Base-by-base conservation (phyloP, 2,329 filamentous ascomycete genomes). In the Penicillium hesseltinei region DNA sequence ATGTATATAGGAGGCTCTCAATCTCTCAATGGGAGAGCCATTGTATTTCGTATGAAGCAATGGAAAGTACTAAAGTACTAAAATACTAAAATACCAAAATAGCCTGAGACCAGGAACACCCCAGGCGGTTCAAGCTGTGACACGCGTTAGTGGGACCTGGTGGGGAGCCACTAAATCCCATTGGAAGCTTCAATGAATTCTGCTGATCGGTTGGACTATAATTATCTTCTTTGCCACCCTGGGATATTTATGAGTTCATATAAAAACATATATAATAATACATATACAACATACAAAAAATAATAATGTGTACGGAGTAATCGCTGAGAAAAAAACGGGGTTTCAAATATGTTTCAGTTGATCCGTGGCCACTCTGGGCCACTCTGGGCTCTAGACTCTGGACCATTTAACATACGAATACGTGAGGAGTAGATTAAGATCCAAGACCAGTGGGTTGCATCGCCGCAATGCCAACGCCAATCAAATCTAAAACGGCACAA, bases 81-180 rank as follows among this genome's bases (percentile, higher is more conserved):
- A 27, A 25, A 25, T 25, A 25, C 25, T 25, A 25, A 35, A 35
- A 5, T 15, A 35, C 33, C 10, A 49, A 38, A 55, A 54, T 54
- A 54, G 31, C 35, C 44, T 43, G 38, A 50, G 36, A 50, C 45
- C 48, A 33, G 21, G 21, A 27, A 21, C 11, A 51, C 19, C 27
- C 49, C 47, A 56, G 43, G 42, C n/a, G 23, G 43, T 43, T 48
- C 48, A 47, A 45, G 36, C 36, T 27, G 65, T 70, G 70, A 73
- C 71, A 71, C 71, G 70, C 70, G 69, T 72, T 71, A 55, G 70
- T 71, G 71, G 71, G 61, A 43, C 65, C 2, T 17, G 33, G 62
- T 62, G 64, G 63, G 46, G 61, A 54, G n/a, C 45, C 8, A 5
- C 17, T 17, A 23, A 46, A 58, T 61, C 60, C 61, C 51, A 65